These are phyloP conservation scores for Coemansia sp. DNA, from an alignment of 371 early-diverging fungal species.

Conservation along the genomic window DNA sequence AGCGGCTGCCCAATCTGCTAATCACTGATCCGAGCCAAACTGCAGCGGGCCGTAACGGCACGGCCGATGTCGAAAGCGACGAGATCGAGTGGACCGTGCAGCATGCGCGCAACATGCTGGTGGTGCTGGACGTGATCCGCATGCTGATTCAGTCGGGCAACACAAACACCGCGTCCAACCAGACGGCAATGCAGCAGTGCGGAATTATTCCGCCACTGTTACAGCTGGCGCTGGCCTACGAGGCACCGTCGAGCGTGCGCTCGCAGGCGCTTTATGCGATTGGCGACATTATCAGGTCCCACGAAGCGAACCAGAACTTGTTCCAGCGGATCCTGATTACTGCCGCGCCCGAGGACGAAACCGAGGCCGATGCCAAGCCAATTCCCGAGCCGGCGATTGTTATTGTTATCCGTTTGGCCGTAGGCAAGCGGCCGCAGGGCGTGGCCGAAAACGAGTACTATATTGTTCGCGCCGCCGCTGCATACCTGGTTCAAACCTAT, in stretches of 20 bases:
- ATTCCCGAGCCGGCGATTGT: constrained; percentile 54
- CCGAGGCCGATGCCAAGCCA: constrained; percentile 45
- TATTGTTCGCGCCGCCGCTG: constrained; percentile 51
- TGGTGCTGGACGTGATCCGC: constrained; percentile 82
- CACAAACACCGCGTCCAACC: constrained; percentile 83
- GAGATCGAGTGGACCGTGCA: constrained; percentile 64
- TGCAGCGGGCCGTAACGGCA: constrained; percentile 53
- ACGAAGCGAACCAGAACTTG: constrained; percentile 70
- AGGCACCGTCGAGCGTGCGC: constrained; percentile 63
- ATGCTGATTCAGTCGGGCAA: constrained; percentile 86
- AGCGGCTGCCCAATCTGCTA: constrained; percentile 73
- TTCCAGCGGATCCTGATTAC: constrained; percentile 62
- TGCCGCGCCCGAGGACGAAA: constrained; percentile 29
- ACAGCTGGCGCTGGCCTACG: constrained; percentile 62
- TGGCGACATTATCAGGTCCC: constrained; percentile 77
- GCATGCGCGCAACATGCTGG: constrained; percentile 78
- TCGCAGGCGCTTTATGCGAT: constrained; percentile 79
- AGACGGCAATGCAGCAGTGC: constrained; percentile 81
- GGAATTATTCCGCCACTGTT: constrained; percentile 65
- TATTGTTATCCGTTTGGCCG: constrained; percentile 49
- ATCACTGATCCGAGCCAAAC: constrained; percentile 61
- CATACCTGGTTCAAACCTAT: constrained; percentile 58
- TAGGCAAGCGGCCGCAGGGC: constrained; percentile 42
- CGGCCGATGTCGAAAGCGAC: constrained; percentile 15
- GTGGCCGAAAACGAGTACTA: constrained; percentile 42